phyloP scores from a whole-genome alignment of 208 protist genomes.

The Leptomonas pyrrhocoris region DNA sequence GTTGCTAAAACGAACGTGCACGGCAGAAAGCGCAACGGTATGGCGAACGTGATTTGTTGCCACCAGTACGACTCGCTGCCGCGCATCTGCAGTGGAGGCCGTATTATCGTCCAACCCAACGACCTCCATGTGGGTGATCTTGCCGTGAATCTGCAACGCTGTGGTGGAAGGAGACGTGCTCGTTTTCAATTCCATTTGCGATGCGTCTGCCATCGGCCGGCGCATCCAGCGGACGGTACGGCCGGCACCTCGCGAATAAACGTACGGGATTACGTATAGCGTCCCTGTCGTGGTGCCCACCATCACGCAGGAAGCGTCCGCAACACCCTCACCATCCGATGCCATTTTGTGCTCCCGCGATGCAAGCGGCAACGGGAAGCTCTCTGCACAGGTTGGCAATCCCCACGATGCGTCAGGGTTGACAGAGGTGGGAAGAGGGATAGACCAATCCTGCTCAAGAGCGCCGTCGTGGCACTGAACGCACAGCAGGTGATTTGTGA shows the following conservation, averaged over 20 bases:
- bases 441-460: not conserved
- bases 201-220: not conserved
- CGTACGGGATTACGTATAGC: slow-evolving; percentile 18
- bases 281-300: slow-evolving; percentile 22
- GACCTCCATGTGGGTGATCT: slow-evolving; percentile 21
- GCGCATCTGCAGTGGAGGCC: not conserved
- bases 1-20: not conserved
- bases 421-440: not conserved
- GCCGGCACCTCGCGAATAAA: not conserved
- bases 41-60: slow-evolving; percentile 24
- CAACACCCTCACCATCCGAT: not conserved
- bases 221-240: not conserved
- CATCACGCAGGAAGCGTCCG: slow-evolving; percentile 3
- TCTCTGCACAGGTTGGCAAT: slow-evolving; percentile 3
- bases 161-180: not conserved
- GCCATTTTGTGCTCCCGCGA: not conserved
- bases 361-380: not conserved
- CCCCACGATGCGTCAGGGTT: not conserved
- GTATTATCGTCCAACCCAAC: not conserved
- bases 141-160: slow-evolving; percentile 13
- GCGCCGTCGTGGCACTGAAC: slow-evolving; percentile 1
- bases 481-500: slow-evolving; percentile 16
- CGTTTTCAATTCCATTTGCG: too few relatives aligned
- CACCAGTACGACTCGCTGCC: not conserved
- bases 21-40: slow-evolving; percentile 20